phyloP scores from a whole-genome alignment of 1,139 yeast species.

The Candida dubliniensis region DNA sequence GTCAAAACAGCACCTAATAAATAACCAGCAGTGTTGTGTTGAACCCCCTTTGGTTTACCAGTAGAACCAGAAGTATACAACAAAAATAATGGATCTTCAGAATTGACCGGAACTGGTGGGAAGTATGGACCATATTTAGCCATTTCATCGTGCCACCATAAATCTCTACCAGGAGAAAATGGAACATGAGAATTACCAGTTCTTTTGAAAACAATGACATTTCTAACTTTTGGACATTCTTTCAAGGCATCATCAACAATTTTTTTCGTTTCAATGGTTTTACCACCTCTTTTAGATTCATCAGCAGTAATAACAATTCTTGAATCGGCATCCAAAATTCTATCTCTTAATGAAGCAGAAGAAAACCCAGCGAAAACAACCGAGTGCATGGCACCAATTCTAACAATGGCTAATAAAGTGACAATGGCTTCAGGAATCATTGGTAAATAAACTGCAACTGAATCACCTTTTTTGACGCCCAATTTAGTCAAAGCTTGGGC shows the following conservation, averaged over 20 bases:
- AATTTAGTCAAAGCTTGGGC: constrained; percentile 65
- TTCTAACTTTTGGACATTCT: constrained; percentile 64
- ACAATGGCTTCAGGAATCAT: constrained; percentile 83
- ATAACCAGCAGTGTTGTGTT: constrained; percentile 79
- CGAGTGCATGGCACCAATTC: constrained; percentile 82
- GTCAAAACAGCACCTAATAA: constrained; percentile 68
- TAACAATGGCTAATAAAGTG: constrained; percentile 68
- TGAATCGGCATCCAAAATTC: constrained; percentile 76
- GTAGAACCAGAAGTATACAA: constrained; percentile 71
- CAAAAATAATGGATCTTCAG: constrained; percentile 65
- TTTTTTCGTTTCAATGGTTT: constrained; percentile 77
- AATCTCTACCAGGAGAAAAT: constrained; percentile 60
- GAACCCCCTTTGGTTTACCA: constrained; percentile 69
- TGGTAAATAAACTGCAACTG: constrained; percentile 83
- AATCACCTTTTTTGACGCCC: constrained; percentile 79
- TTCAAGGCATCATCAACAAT: constrained; percentile 80
- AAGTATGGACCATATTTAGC: constrained; percentile 62
- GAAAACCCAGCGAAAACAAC: constrained; percentile 86
- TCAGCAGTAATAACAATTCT: constrained; percentile 75
- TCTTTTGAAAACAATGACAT: constrained; percentile 71
- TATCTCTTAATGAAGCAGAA: constrained; percentile 71
- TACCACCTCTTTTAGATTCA: constrained; percentile 81
- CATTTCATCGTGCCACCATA: constrained; percentile 82
- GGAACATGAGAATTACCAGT: constrained; percentile 70
- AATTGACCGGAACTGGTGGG: constrained; percentile 59